A percentile compares a stretch with the other conserved stretches of the same genome.
phyloP scores from a whole-genome alignment of 1,139 yeast species.

The Lodderomyces parapsilosis region DNA sequence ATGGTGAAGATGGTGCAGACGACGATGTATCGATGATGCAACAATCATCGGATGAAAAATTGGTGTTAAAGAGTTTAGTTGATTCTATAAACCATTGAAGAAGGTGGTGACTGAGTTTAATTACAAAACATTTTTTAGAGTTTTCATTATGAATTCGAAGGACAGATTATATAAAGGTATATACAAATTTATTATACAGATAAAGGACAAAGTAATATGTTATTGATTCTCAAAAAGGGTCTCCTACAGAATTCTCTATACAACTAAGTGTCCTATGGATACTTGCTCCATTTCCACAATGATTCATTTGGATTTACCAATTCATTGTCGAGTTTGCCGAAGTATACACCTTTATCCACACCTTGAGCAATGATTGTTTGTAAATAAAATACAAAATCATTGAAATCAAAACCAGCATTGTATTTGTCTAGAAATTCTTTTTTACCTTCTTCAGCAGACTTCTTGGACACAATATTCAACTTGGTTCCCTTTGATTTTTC shows the following conservation, averaged over 20 bases:
- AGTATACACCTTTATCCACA: conserved; percentile 37
- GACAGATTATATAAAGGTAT: conserved; percentile 1
- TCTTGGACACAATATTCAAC: conserved; percentile 25
- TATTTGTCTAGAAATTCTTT: conserved; percentile 28
- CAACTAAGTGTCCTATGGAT: too few species aligned
- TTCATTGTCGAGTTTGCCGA: conserved; percentile 42
- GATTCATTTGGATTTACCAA: conserved; percentile 53
- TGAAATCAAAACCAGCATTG: conserved; percentile 29
- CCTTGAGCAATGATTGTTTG: conserved; percentile 22
- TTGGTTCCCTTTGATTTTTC: conserved; percentile 38
- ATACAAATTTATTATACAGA: neutral
- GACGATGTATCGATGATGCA: conserved; percentile 5
- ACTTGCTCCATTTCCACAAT: conserved; percentile 49
- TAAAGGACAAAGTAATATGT: neutral
- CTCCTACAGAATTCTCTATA: too few species aligned
- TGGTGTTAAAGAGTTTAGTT: conserved; percentile 43
- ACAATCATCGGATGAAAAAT: conserved; percentile 26
- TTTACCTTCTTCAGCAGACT: conserved; percentile 25
- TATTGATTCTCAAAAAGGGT: too few species aligned
- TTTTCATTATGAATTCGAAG: neutral
- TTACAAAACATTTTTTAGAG: neutral
- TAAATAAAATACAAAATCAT: conserved; percentile 33
- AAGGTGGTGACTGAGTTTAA: neutral
- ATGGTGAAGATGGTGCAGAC: conserved; percentile 8
- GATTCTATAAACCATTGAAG: conserved; percentile 39